phyloP scores from a whole-genome alignment of 1,284 basidiomycete genomes.

The Ganoderma lucidum region DNA sequence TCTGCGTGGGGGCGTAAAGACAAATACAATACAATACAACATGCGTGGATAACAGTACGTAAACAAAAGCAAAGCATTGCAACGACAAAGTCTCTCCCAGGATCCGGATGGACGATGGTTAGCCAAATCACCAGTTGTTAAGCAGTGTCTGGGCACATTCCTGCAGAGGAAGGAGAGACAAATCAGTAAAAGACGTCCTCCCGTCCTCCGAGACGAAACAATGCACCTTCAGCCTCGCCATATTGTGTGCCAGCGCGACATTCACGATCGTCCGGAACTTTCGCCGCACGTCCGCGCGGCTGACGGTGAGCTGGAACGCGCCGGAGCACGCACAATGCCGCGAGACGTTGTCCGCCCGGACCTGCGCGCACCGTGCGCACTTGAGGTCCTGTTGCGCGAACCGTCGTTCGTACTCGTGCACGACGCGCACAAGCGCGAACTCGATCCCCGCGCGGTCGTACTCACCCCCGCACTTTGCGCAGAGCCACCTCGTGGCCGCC shows the following conservation, averaged over 20 bases:
- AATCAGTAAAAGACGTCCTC: slow-evolving; percentile 3
- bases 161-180: slow-evolving; percentile 41
- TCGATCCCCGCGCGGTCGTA: slow-evolving; percentile 91
- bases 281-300: slow-evolving; percentile 72
- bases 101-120: too few relatives aligned
- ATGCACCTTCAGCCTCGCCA: slow-evolving; percentile 71
- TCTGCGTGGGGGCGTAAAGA: slow-evolving; percentile 9
- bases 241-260: slow-evolving; percentile 77
- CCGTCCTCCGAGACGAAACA: neutral
- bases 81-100: slow-evolving; percentile 3
- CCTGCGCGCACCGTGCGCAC: slow-evolving; percentile 89
- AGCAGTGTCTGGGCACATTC: slow-evolving; percentile 44
- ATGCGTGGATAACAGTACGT: slow-evolving; percentile 10
- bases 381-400: slow-evolving; percentile 92
- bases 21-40: slow-evolving; percentile 34
- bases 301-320: slow-evolving; percentile 75
- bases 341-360: slow-evolving; percentile 88
- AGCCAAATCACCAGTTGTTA: slow-evolving; percentile 30
- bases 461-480: slow-evolving; percentile 80
- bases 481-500: slow-evolving; percentile 63
- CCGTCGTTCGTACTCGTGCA: slow-evolving; percentile 75
- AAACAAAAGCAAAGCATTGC: slow-evolving; percentile 20
- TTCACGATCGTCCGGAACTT: slow-evolving; percentile 84
- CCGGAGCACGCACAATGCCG: slow-evolving; percentile 92
- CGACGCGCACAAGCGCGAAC: slow-evolving; percentile 82